These are phyloP conservation scores for Epichloe coenophiala DNA, from an alignment of 2,329 filamentous ascomycete species.

Conservation along the genomic window DNA sequence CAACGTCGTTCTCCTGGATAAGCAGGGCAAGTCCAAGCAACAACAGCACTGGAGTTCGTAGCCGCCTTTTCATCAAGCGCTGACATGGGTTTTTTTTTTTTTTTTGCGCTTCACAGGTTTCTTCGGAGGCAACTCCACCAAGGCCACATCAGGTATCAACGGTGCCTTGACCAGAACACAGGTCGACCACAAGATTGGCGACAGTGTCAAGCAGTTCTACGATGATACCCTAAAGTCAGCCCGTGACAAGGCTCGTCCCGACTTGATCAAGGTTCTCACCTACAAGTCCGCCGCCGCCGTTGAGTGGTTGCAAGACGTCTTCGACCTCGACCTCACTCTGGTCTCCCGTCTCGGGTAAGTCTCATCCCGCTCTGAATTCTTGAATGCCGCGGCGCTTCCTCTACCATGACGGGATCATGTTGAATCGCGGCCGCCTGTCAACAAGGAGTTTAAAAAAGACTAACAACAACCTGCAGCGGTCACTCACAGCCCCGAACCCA, in stretches of 20 bases:
- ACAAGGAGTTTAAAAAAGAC: not conserved
- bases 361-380: not conserved
- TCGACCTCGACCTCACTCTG: constrained; percentile 93
- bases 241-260: constrained; percentile 92
- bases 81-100: not conserved
- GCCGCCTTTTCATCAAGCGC: constrained; percentile 1
- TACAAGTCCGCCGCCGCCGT: constrained; percentile 97
- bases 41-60: not conserved
- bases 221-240: constrained; percentile 97
- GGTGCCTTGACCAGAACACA: constrained; percentile 93
- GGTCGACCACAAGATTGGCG: constrained; percentile 72
- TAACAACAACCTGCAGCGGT: constrained; percentile 43
- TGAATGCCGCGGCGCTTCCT: not conserved
- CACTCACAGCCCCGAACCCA: constrained; percentile 96
- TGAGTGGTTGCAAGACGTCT: constrained; percentile 98
- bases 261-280: constrained; percentile 96
- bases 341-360: constrained; percentile 88
- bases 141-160: constrained; percentile 98
- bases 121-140: constrained; percentile 98
- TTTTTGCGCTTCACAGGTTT: constrained; percentile 48
- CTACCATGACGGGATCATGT: no score
- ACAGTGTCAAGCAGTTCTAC: constrained; percentile 99
- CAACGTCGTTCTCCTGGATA: constrained; percentile 92
- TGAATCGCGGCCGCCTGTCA: no score
- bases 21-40: constrained; percentile 65